Conservation (phyloP, 1,139 yeast genomes). For the Debaryomyces coudertii region DNA sequence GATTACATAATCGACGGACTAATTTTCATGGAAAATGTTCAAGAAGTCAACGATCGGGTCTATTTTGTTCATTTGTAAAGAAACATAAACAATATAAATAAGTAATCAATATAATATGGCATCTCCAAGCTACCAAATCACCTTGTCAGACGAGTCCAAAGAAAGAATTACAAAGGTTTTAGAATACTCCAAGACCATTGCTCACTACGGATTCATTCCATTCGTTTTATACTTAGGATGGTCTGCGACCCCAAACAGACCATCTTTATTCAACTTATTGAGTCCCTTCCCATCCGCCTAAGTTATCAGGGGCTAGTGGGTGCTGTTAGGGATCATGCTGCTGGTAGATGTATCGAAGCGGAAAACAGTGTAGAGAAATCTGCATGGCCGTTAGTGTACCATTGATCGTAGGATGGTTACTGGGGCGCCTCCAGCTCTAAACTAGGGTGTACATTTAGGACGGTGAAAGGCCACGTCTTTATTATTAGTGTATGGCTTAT, state of each 20-base stretch:
- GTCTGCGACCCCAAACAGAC: slow-evolving; percentile 84
- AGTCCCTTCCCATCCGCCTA: slow-evolving; percentile 79
- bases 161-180: slow-evolving; percentile 86
- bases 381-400: neutral
- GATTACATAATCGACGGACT: slow-evolving; percentile 1
- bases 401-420: neutral
- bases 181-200: slow-evolving; percentile 82
- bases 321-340: neutral
- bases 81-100: neutral
- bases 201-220: slow-evolving; percentile 97
- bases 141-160: slow-evolving; percentile 71
- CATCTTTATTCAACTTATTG: slow-evolving; percentile 73
- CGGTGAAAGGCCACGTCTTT: neutral
- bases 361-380: neutral
- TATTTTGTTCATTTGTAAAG: neutral
- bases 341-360: neutral
- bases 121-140: slow-evolving; percentile 36
- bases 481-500: neutral
- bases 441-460: neutral
- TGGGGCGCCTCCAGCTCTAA: neutral
- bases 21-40: slow-evolving; percentile 5
- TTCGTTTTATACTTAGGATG: slow-evolving; percentile 92
- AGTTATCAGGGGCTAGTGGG: slow-evolving; percentile 12
- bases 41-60: neutral
- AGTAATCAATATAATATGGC: slow-evolving; percentile 12